Conservation (phyloP, 495 filamentous ascomycete species). For the Letharia lupina region DNA sequence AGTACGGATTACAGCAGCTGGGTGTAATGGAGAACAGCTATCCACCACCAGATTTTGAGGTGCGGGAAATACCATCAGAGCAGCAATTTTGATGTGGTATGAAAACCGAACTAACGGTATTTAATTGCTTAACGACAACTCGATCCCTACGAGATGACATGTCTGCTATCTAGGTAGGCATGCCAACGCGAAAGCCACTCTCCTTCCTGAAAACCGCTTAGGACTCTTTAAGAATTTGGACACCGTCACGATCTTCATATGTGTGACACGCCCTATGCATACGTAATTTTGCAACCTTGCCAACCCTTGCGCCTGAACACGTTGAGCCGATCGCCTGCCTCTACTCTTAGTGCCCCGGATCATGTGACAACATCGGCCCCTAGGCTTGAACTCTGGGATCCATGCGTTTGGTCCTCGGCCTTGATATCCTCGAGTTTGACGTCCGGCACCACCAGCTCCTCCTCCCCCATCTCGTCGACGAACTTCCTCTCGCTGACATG, state of each 20-base stretch:
- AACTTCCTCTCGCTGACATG: slow-evolving; percentile 93
- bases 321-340: not conserved
- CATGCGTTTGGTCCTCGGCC: slow-evolving; percentile 26
- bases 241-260: not conserved
- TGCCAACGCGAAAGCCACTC: not conserved
- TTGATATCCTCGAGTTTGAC: slow-evolving; percentile 26
- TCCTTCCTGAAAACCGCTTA: not conserved
- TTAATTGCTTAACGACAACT: not conserved
- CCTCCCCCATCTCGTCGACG: slow-evolving; percentile 53
- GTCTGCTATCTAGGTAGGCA: not conserved
- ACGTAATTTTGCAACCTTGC: not conserved
- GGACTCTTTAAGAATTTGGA: not conserved
- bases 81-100: not conserved
- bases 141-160: not conserved
- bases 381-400: slow-evolving; percentile 28
- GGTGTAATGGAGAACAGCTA: too few relatives aligned
- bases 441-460: slow-evolving; percentile 74
- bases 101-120: not conserved
- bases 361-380: slow-evolving; percentile 26
- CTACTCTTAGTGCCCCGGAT: not conserved
- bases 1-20: not conserved
- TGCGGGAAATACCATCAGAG: not conserved
- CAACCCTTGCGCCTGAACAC: not conserved
- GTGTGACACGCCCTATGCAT: not conserved
- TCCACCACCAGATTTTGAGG: not conserved